A percentile compares a stretch with the other conserved stretches of the same genome.
phyloP scores from a whole-genome alignment of 2,329 filamentous ascomycete species.

The Madurella mycetomatis region DNA sequence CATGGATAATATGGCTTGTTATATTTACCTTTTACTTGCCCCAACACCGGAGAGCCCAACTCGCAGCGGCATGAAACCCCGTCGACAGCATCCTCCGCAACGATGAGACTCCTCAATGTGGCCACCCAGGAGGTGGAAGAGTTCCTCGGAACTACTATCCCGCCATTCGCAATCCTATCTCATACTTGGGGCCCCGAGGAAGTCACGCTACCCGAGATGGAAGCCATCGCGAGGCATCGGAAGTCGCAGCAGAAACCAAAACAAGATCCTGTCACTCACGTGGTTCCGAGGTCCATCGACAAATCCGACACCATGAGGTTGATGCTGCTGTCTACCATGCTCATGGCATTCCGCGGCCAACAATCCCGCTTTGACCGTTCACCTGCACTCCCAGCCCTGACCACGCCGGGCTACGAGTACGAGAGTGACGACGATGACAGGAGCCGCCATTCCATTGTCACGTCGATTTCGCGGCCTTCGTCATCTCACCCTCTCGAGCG shows the following conservation, averaged over 20 bases:
- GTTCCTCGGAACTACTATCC: slow-evolving; percentile 26
- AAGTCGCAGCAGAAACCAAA: slow-evolving; percentile 7
- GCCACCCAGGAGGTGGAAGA: slow-evolving; percentile 32
- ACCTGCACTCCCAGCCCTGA: slow-evolving; percentile 1
- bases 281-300: slow-evolving; percentile 9
- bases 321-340: slow-evolving; percentile 22
- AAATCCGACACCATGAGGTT: slow-evolving; percentile 34
- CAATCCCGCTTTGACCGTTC: neutral
- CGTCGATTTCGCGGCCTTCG: neutral
- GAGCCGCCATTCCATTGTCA: neutral
- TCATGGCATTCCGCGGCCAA: slow-evolving; percentile 24
- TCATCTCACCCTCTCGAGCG: slow-evolving; percentile 14
- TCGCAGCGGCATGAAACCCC: neutral
- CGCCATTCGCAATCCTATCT: slow-evolving; percentile 37
- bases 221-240: slow-evolving; percentile 17
- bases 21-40: too few species aligned
- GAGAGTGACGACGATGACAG: slow-evolving; percentile 11
- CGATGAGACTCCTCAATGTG: slow-evolving; percentile 37
- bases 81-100: neutral
- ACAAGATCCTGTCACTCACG: neutral
- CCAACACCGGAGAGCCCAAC: neutral
- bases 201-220: slow-evolving; percentile 18
- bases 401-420: neutral
- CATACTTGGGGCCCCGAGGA: slow-evolving; percentile 33
- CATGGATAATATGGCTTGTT: neutral